phyloP scores from a whole-genome alignment of 202 grass and related monocot genomes.

The Sporobolus alterniflorus region DNA sequence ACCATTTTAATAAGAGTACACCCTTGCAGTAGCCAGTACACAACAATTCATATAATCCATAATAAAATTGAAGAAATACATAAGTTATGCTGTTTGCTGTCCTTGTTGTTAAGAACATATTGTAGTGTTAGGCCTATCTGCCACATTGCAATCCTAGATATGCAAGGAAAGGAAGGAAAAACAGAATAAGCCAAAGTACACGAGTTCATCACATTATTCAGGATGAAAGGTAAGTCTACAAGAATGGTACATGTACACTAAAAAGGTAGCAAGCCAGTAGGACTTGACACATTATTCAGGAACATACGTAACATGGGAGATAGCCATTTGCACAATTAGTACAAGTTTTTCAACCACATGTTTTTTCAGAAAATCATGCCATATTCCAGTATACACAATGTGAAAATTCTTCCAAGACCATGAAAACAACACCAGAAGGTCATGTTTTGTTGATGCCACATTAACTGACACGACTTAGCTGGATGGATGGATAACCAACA shows the following conservation, averaged over 20 bases:
- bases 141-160: conserved; percentile 60
- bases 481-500: too few species aligned
- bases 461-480: background rate
- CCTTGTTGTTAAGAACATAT: conserved; percentile 63
- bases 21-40: conserved; percentile 31
- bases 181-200: background rate
- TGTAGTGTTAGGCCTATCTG: conserved; percentile 78
- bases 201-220: background rate
- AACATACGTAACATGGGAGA: background rate
- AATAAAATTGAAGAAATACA: conserved; percentile 39
- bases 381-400: background rate
- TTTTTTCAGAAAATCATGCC: background rate
- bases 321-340: background rate
- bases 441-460: background rate
- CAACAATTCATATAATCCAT: conserved; percentile 45
- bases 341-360: background rate
- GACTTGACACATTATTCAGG: background rate
- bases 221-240: background rate
- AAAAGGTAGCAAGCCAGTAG: background rate
- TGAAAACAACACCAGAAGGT: background rate
- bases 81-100: conserved; percentile 62
- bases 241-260: background rate
- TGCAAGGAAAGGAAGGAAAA: conserved; percentile 19
- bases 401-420: background rate
- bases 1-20: conserved; percentile 41